Evolutionary conservation across 306 rosid species (phyloP), one percentile per base, ranked within the genome.

Genomic region (Trifolium pratense): DNA sequence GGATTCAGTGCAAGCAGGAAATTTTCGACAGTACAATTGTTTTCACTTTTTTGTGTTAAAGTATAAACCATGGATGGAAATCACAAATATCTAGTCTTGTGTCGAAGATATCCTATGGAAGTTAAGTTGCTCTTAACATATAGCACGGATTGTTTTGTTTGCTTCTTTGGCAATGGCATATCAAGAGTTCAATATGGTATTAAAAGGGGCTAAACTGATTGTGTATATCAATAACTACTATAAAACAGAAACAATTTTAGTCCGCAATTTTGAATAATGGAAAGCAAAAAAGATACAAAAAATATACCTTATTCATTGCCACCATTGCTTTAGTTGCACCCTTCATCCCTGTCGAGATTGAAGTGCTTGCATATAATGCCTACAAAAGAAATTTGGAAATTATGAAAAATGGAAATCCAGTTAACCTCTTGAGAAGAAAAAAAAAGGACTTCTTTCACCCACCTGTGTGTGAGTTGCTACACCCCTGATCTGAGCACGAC

Each of bases 321-420:
- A 73, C 88, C 98, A 93, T 93, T 72, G 98, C 98, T 84, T 93
- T 93, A 71, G 96, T 91, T 59, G 98, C 98, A 70, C 97, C 98
- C 83, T 93, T 93, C 97, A 93, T 93, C 49, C 98, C 98, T 1
- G 94, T 89, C 51, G 98, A 88, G 79, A 93, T 89, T 62, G 98
- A 93, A 69, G 98, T 91, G 84, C 93, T 86, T 58, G 98, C 98
- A 76, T 93, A 88, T 56, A 91, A 70, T 78, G 98, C 98, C 98
- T 93, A 81, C 43, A 61, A 84, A 80, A 55, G 51, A 49, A 60
- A 55, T 68, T 49, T 17, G 61, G 48, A 61, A 52, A 53, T 10
- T 67, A 9, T 57, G 12, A 62, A 60, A 66, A 56, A 46, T 25
- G 64, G 77, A 79, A 73, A 58, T 36, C 71, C 26, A 13, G n/a